Base-by-base conservation (phyloP, 1,284 basidiomycete genomes). In the Moesziomyces sp. region DNA sequence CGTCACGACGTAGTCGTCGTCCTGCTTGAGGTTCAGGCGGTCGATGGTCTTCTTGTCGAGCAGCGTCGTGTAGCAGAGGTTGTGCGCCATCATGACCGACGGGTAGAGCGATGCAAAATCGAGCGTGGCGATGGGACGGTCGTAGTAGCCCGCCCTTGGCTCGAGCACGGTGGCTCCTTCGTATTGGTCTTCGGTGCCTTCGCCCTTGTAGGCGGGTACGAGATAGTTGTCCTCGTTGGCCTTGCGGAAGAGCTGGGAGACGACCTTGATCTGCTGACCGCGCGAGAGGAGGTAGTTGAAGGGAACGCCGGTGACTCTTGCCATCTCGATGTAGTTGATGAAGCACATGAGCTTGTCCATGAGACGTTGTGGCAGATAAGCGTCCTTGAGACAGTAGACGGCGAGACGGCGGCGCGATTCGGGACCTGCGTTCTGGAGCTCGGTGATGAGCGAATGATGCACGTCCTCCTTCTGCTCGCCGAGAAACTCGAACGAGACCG, bases 261-360 rank as follows among this genome's bases (percentile, higher is more conserved):
- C 71, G 44, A 84, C 82, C 67, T 84, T 84, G 71, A 84, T 83
- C 69, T 84, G 82, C 64, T 84, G 82, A 30, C 82, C 82, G 28
- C 82, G 78, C 14, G 81, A 81, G 14, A 84, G 76, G 28, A 84
- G 62, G 58, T 84, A 84, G 62, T 83, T 83, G 76, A 84, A 84
- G n/a, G 82, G 82, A 5, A 84, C 82, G 28, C 82, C 82, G 9
- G 82, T 84, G 16, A 84, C 82, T 52, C 82, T 72, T 24, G 82
- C 79, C 82, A 84, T 84, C 64, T 84, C 82, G 30, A 79, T 79
- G 55, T 84, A 84, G 63, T 84, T 84, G 76, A 84, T 83, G 67
- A 84, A 80, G 52, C 81, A 84, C 82, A 84, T 84, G 46, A 84
- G 76, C 72, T 82, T 82, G 73, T 84, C 82, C 79, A 84, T 79